These are phyloP conservation scores for Xerocomellus intermedius DNA, from an alignment of 768 basidiomycete genomes.

Conservation along the genomic window DNA sequence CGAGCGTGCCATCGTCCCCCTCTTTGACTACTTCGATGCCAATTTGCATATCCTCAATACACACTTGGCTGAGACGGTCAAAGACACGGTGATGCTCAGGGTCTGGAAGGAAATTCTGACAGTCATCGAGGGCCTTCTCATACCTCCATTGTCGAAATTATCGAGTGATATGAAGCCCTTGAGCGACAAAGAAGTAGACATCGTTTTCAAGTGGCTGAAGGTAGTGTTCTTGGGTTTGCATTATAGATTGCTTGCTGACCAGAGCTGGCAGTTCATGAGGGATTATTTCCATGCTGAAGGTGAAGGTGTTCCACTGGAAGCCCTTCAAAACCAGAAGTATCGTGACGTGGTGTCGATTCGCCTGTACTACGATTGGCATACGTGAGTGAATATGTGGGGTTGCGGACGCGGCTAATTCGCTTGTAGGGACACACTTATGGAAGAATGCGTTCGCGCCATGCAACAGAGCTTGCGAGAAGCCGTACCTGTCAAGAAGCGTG, in stretches of 20 bases:
- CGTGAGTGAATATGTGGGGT: conserved; percentile 47
- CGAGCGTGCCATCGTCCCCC: conserved; percentile 83
- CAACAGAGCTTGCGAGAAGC: conserved; percentile 77
- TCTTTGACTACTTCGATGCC: conserved; percentile 96
- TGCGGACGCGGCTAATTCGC: conserved; percentile 5
- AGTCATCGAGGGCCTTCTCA: conserved; percentile 82
- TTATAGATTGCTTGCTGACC: neutral
- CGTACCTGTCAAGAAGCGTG: conserved; percentile 79
- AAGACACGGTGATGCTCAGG: conserved; percentile 88
- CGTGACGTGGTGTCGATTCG: conserved; percentile 87
- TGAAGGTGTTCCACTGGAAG: conserved; percentile 83
- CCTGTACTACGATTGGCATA: conserved; percentile 95
- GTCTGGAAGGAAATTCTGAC: conserved; percentile 95
- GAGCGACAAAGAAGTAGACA: conserved; percentile 94
- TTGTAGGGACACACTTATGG: conserved; percentile 76
- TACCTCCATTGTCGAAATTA: conserved; percentile 85
- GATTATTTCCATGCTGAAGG: conserved; percentile 96
- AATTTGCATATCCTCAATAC: conserved; percentile 91
- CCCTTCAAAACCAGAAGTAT: conserved; percentile 92
- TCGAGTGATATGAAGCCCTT: conserved; percentile 89
- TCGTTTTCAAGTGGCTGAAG: conserved; percentile 99
- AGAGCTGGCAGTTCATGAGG: conserved; percentile 66
- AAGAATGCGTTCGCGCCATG: conserved; percentile 95
- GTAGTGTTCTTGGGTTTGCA: conserved; percentile 35
- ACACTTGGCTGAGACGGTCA: conserved; percentile 77